Conservation (phyloP, 371 early-diverging fungal genomes). For the Agmasoma carcini region DNA sequence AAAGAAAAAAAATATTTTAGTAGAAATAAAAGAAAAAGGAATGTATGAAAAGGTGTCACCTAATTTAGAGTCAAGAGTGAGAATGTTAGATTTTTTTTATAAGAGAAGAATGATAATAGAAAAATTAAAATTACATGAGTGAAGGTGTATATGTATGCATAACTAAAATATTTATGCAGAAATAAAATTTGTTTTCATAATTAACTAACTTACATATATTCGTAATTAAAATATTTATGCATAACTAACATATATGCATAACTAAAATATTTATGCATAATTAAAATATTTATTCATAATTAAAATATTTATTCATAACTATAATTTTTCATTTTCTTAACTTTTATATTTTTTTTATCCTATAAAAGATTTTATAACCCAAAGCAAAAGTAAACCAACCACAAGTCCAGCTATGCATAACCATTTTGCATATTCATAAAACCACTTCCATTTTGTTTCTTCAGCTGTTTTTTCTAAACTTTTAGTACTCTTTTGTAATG, state of each 20-base stretch:
- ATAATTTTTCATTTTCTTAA: conserved; percentile 11
- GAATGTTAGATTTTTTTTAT: conserved; percentile 15
- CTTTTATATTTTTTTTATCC: too few species aligned
- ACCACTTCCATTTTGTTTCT: conserved; percentile 40
- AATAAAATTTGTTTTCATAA: not conserved
- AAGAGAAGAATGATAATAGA: conserved; percentile 7
- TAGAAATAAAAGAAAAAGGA: not conserved
- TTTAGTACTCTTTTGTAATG: conserved; percentile 34
- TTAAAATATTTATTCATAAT: too few species aligned
- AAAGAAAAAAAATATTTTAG: conserved; percentile 6
- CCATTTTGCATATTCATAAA: conserved; percentile 45
- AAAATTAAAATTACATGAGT: conserved; percentile 1
- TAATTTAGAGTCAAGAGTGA: not conserved
- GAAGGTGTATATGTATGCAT: not conserved
- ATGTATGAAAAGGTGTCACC: not conserved
- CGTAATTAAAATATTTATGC: too few species aligned
- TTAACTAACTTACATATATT: not conserved
- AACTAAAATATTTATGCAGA: not conserved
- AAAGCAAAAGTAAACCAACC: too few species aligned
- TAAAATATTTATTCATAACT: too few species aligned
- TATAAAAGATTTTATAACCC: too few species aligned
- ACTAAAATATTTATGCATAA: too few species aligned
- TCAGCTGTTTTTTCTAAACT: conserved; percentile 30
- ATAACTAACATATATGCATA: too few species aligned
- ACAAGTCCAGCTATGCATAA: conserved; percentile 20